phyloP scores from a whole-genome alignment of 192 early-diverging fungal genomes.

The Dissophora ornata region DNA sequence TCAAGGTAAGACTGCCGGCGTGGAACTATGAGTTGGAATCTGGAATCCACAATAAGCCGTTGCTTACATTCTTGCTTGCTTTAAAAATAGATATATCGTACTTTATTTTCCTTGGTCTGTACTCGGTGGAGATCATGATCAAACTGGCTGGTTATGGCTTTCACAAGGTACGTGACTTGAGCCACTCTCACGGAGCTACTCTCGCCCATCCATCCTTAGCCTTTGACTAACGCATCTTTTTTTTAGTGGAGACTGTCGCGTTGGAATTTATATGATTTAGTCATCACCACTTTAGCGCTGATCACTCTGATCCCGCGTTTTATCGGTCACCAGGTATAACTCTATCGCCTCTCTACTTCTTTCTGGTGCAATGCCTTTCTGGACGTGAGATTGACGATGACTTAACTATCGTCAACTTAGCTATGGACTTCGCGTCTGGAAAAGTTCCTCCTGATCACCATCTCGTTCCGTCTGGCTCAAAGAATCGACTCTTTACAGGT shows the following conservation, averaged over 20 bases:
- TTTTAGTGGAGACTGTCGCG: constrained; percentile 41
- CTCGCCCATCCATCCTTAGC: too few species aligned
- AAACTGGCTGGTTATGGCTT: constrained; percentile 42
- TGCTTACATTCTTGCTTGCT: neutral
- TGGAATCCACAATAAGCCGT: too few species aligned
- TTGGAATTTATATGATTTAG: constrained; percentile 46
- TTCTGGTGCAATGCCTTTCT: neutral
- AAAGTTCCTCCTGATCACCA: constrained; percentile 47
- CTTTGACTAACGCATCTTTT: neutral
- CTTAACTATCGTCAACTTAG: constrained; percentile 3
- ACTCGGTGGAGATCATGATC: constrained; percentile 32
- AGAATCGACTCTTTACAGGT: constrained; percentile 50
- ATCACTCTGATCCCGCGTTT: constrained; percentile 48
- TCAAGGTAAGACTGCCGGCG: constrained; percentile 28
- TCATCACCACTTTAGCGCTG: constrained; percentile 28
- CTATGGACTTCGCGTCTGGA: constrained; percentile 42
- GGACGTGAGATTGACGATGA: neutral
- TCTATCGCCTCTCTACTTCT: neutral
- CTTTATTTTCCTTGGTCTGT: constrained; percentile 38
- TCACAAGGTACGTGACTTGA: constrained; percentile 22
- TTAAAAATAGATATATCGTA: constrained; percentile 47
- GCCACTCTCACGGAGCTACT: too few species aligned
- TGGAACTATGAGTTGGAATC: too few species aligned
- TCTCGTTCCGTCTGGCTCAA: constrained; percentile 47
- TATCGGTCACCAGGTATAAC: constrained; percentile 38